Evolutionary conservation across 176 grass and related monocot species (phyloP), one percentile per base, ranked within the genome.

Genomic region (Hsuehochloa calcarea): DNA sequence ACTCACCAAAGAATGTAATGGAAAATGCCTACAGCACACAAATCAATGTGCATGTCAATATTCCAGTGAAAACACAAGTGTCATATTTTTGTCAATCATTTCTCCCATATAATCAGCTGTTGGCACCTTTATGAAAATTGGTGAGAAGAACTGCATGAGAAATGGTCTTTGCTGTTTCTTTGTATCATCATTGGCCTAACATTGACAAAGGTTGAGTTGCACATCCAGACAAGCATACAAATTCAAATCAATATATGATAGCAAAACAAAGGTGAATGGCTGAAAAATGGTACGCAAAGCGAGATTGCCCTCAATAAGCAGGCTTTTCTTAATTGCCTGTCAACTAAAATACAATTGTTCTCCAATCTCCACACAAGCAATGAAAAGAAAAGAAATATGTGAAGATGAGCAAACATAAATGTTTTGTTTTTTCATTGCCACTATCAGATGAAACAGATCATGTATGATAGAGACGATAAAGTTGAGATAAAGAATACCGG

Each of bases 1-100:
- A 99, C 56, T 99, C 97, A 9, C 97, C 97, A 83, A 99, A 96
- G 88, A 99, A 99, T 27, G 91, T 99, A 67, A 99, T 94, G 62
- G 93, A 99, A 91, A 99, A 99, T 80, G 97, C 93, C 97, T 99
- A 78, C 54, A 87, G 6, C 66, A 87, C 5, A 79, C 16, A 75
- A 80, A 77, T 75, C 29, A 81, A 79, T 55, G 26, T 8, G 38
- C 37, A 80, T 31, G 75, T 80, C 19, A 88, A 70, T 12, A 68
- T 81, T 74, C 37, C 46, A 26, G 27, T 52, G 20, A 61, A 87
- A 84, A 47, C 41, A 80, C 9, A 56, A 35, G 69, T 20, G 70
- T 31, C n/a, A 4, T 47, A 79, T 11, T 12, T 76, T 72, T 68
- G 29, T 40, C 29, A 63, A 78, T 9, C 19, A 74, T 54, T 83